phyloP scores from a whole-genome alignment of 805 yeast genomes.

The Yarrowia sp. region DNA sequence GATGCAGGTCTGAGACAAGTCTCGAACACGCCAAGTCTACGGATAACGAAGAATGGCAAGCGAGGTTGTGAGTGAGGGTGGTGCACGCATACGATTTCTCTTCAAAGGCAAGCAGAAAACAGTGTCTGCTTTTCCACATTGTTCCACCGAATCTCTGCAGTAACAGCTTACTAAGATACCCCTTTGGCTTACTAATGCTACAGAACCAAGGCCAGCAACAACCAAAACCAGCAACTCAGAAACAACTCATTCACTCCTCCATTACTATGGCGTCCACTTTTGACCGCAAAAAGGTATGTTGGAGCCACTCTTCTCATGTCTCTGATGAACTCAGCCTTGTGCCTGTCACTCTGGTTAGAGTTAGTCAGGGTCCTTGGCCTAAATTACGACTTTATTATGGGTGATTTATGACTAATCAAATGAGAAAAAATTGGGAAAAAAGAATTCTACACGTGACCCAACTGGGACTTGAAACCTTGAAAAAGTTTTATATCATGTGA shows the following conservation, averaged over 20 bases:
- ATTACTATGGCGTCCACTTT: no score
- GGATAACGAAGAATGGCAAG: no score
- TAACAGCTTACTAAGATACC: no score
- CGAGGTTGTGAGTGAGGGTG: no score
- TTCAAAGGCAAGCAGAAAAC: neutral
- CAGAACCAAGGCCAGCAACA: neutral
- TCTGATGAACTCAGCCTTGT: neutral
- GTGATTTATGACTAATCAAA: no score
- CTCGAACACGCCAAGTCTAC: neutral
- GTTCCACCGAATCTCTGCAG: no score
- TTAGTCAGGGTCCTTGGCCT: neutral
- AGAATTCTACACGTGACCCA: neutral
- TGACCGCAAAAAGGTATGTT: no score
- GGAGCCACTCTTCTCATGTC: neutral
- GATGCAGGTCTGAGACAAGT: slow-evolving; percentile 10
- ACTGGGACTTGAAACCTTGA: neutral
- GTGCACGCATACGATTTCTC: neutral
- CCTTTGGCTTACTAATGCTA: no score
- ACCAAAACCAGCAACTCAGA: neutral
- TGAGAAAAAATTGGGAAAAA: no score
- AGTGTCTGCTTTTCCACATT: no score
- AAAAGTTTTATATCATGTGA: neutral
- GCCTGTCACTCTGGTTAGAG: neutral
- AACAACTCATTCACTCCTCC: no score
- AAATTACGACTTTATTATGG: no score